phyloP scores from a whole-genome alignment of 2,329 filamentous ascomycete species.

The Claviceps sp. region DNA sequence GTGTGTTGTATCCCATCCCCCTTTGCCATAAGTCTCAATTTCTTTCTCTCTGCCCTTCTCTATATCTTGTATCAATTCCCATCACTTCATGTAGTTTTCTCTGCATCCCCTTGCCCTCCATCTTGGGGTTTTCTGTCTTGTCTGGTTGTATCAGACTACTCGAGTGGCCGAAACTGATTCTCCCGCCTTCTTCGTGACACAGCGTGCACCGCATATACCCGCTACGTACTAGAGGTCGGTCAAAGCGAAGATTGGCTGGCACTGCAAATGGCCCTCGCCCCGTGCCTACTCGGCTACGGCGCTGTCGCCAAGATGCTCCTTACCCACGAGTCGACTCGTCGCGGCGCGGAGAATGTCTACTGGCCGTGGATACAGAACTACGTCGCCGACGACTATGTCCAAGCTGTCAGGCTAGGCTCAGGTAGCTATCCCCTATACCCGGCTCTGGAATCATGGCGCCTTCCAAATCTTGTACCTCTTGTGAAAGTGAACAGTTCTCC shows the following conservation, averaged over 20 bases:
- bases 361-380: conserved; percentile 92
- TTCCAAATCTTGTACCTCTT: too few relatives aligned
- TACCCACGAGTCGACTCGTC: conserved; percentile 44
- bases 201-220: conserved; percentile 71
- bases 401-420: conserved; percentile 56
- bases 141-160: not conserved
- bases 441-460: too few relatives aligned
- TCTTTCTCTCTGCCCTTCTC: not conserved
- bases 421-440: conserved; percentile 33
- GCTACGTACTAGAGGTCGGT: conserved; percentile 81
- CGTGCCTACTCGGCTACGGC: conserved; percentile 83
- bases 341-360: conserved; percentile 54
- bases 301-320: conserved; percentile 61
- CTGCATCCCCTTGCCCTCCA: not conserved
- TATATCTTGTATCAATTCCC: not conserved
- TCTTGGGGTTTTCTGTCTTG: not conserved
- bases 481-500: not conserved
- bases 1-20: conserved; percentile 15
- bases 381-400: conserved; percentile 62
- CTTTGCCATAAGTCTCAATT: not conserved
- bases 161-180: not conserved
- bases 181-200: not conserved
- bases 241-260: conserved; percentile 80
- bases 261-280: conserved; percentile 71
- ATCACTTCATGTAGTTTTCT: not conserved